phyloP scores from a whole-genome alignment of 1,284 basidiomycete species.

The Sporisorium sorghi region DNA sequence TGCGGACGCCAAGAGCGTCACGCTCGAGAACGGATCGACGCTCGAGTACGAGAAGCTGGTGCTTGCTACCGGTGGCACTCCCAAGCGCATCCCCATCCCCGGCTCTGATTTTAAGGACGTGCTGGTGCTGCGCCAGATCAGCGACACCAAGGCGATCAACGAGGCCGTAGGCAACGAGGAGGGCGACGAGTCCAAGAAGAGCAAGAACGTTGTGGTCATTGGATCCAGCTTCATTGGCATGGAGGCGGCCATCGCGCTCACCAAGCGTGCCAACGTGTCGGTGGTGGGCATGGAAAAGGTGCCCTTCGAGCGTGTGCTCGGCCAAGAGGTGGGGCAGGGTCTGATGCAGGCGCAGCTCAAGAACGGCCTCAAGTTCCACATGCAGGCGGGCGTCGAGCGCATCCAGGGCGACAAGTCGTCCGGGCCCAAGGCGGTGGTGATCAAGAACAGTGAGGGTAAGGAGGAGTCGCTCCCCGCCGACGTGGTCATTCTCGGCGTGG shows the following conservation, averaged over 20 bases:
- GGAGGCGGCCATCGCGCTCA: slow-evolving; percentile 83
- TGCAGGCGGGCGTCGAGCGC: slow-evolving; percentile 79
- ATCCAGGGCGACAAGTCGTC: slow-evolving; percentile 72
- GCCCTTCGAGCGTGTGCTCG: slow-evolving; percentile 85
- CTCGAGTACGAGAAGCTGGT: slow-evolving; percentile 70
- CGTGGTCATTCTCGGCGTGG: slow-evolving; percentile 87
- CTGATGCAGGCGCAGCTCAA: slow-evolving; percentile 77
- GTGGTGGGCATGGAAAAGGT: slow-evolving; percentile 87
- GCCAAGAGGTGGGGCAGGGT: slow-evolving; percentile 82
- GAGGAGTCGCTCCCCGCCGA: slow-evolving; percentile 77
- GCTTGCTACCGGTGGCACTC: slow-evolving; percentile 70
- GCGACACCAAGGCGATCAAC: slow-evolving; percentile 82
- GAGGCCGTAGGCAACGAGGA: slow-evolving; percentile 73
- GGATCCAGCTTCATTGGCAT: slow-evolving; percentile 94
- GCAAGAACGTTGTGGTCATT: slow-evolving; percentile 82
- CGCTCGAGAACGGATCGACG: slow-evolving; percentile 69
- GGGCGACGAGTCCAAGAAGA: slow-evolving; percentile 58
- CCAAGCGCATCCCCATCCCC: slow-evolving; percentile 79
- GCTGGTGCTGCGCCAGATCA: slow-evolving; percentile 79
- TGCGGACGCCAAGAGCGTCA: slow-evolving; percentile 50
- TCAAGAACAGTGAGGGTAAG: slow-evolving; percentile 75
- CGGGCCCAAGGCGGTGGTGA: slow-evolving; percentile 73
- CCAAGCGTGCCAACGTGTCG: slow-evolving; percentile 78
- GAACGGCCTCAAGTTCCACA: slow-evolving; percentile 82
- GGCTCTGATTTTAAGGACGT: slow-evolving; percentile 83